These are phyloP conservation scores for Coemansia sp. DNA, from an alignment of 192 early-diverging fungal species.

Conservation along the genomic window DNA sequence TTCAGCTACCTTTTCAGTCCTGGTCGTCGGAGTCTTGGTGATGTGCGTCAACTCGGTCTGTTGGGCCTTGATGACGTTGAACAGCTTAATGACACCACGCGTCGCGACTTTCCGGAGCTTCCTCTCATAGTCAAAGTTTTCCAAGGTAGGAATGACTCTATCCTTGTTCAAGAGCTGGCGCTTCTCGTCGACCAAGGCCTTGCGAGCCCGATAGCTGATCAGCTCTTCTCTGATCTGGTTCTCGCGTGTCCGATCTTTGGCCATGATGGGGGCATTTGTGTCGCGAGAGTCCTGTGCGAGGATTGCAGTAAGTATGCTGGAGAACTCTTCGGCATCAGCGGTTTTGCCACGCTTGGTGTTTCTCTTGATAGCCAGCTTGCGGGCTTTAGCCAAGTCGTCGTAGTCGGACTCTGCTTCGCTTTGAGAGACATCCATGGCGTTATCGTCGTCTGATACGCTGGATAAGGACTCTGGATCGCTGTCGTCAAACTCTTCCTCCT, in stretches of 20 bases:
- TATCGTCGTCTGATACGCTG: slow-evolving; percentile 6
- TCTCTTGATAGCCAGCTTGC: slow-evolving; percentile 25
- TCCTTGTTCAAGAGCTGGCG: slow-evolving; percentile 65
- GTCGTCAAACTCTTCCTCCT: slow-evolving; percentile 6
- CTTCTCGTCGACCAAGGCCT: slow-evolving; percentile 70
- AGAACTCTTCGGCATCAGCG: slow-evolving; percentile 39
- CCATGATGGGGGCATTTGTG: slow-evolving; percentile 71
- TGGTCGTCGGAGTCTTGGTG: slow-evolving; percentile 55
- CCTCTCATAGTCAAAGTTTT: slow-evolving; percentile 85
- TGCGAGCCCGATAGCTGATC: slow-evolving; percentile 81
- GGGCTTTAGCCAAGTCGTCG: slow-evolving; percentile 23
- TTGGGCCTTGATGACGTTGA: slow-evolving; percentile 89
- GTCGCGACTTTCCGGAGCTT: slow-evolving; percentile 89
- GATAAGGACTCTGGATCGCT: neutral
- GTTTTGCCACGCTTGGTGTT: slow-evolving; percentile 25
- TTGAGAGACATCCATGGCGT: slow-evolving; percentile 8
- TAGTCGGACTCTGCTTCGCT: slow-evolving; percentile 43
- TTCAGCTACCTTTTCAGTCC: slow-evolving; percentile 56
- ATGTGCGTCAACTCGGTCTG: slow-evolving; percentile 65
- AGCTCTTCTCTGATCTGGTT: slow-evolving; percentile 81
- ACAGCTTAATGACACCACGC: slow-evolving; percentile 89
- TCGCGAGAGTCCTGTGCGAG: slow-evolving; percentile 24
- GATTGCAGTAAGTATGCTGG: slow-evolving; percentile 36
- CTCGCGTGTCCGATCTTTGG: slow-evolving; percentile 78
- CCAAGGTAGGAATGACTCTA: slow-evolving; percentile 71